These are phyloP conservation scores for Huntiella abstrusa DNA, from an alignment of 2,329 filamentous ascomycete genomes.

Conservation along the genomic window DNA sequence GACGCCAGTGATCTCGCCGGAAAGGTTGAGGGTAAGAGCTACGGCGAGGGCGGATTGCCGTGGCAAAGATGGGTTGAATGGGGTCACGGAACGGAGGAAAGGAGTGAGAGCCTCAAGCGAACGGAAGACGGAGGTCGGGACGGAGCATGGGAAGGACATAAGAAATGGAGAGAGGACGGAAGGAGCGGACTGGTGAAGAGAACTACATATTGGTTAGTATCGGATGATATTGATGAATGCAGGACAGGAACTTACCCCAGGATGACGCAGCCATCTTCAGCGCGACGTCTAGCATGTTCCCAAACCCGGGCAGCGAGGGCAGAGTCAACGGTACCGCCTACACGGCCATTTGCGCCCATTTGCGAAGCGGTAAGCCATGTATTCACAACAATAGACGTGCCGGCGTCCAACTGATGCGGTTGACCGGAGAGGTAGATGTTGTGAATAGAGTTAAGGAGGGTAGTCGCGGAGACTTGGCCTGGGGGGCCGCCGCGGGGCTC, in stretches of 20 bases:
- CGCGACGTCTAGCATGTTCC: slow-evolving; percentile 88
- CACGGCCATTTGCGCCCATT: slow-evolving; percentile 45
- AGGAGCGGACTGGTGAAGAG: slow-evolving; percentile 73
- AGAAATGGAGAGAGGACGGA: slow-evolving; percentile 71
- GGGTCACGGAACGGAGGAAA: slow-evolving; percentile 73
- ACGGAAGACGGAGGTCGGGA: slow-evolving; percentile 58
- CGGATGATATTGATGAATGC: not conserved
- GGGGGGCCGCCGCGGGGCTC: slow-evolving; percentile 36
- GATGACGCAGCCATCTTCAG: slow-evolving; percentile 86
- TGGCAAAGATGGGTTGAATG: slow-evolving; percentile 69
- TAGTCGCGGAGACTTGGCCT: slow-evolving; percentile 75
- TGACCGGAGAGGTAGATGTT: slow-evolving; percentile 67
- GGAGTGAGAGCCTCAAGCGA: slow-evolving; percentile 67
- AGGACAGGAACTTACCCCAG: slow-evolving; percentile 44
- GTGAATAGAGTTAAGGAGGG: slow-evolving; percentile 79
- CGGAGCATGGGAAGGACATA: slow-evolving; percentile 56
- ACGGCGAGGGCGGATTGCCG: slow-evolving; percentile 66
- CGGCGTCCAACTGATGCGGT: slow-evolving; percentile 74
- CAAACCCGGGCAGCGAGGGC: slow-evolving; percentile 66
- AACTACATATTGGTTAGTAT: slow-evolving; percentile 30
- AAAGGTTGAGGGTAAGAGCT: slow-evolving; percentile 61
- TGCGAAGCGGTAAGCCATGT: slow-evolving; percentile 78
- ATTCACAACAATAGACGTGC: slow-evolving; percentile 83
- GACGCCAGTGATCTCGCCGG: slow-evolving; percentile 59
- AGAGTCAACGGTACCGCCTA: slow-evolving; percentile 62